Conservation (phyloP, 2,329 filamentous ascomycete genomes). For the Camillea tinctor region DNA sequence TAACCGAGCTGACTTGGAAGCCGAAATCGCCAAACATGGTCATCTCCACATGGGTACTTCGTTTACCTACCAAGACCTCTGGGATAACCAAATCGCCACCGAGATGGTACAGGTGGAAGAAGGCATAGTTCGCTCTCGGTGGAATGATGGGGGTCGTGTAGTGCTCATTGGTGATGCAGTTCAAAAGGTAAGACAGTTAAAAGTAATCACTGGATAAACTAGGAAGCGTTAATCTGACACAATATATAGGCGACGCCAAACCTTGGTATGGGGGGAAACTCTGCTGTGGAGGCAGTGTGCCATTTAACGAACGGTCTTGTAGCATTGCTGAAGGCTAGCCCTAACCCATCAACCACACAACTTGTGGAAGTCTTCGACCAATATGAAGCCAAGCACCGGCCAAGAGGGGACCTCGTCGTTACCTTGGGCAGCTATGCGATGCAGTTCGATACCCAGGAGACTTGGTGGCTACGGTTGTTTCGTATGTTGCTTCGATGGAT, state of each 20-base stretch:
- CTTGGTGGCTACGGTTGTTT: slow-evolving; percentile 16
- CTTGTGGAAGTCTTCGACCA: slow-evolving; percentile 13
- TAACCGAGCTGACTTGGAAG: slow-evolving; percentile 10
- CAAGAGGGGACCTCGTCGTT: slow-evolving; percentile 16
- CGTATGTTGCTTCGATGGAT: slow-evolving; percentile 8
- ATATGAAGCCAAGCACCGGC: slow-evolving; percentile 22
- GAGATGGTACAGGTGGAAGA: slow-evolving; percentile 19
- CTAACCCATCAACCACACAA: slow-evolving; percentile 14
- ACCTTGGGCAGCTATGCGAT: slow-evolving; percentile 21
- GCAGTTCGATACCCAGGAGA: slow-evolving; percentile 25
- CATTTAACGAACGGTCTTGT: slow-evolving; percentile 18
- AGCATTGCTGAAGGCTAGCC: slow-evolving; percentile 12
- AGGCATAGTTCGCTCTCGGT: slow-evolving; percentile 11
- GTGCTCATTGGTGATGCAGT: slow-evolving; percentile 17
- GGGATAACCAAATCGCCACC: slow-evolving; percentile 9
- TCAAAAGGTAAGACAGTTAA: slow-evolving; percentile 12
- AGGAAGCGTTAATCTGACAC: background rate
- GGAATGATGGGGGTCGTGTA: slow-evolving; percentile 15
- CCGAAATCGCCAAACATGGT: slow-evolving; percentile 10
- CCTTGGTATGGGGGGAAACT: slow-evolving; percentile 17
- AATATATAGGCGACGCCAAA: slow-evolving; percentile 19
- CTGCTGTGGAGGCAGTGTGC: slow-evolving; percentile 14
- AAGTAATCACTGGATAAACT: background rate
- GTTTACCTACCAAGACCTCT: slow-evolving; percentile 23
- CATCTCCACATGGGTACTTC: slow-evolving; percentile 14